Conservation (phyloP, 1,284 basidiomycete genomes). For the Naganishia cerealis region DNA sequence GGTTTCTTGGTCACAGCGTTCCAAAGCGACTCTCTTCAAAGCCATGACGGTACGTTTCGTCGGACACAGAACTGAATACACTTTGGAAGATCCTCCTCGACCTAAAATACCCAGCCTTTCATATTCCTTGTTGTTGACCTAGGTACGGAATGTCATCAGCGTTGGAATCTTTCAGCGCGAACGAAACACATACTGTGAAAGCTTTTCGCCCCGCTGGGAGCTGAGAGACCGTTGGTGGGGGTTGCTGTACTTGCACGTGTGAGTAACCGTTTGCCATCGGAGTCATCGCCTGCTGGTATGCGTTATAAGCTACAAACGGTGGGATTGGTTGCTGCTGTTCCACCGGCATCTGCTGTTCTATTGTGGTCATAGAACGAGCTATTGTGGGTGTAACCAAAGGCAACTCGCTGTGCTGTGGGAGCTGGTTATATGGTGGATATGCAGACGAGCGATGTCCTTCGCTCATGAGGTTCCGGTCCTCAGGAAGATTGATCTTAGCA, state of each 20-base stretch:
- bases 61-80: constrained; percentile 79
- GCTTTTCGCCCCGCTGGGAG: constrained; percentile 30
- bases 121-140: constrained; percentile 79
- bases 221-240: constrained; percentile 22
- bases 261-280: constrained; percentile 21
- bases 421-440: constrained; percentile 10
- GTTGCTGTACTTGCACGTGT: constrained; percentile 14
- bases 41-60: constrained; percentile 73
- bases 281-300: constrained; percentile 20
- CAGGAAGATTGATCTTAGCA: background rate
- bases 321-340: constrained; percentile 12
- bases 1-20: constrained; percentile 79
- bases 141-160: background rate
- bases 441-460: background rate
- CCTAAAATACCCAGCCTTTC: constrained; percentile 82
- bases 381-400: constrained; percentile 17
- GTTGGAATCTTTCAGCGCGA: background rate
- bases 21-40: constrained; percentile 81
- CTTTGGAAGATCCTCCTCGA: constrained; percentile 88
- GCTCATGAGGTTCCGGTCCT: background rate
- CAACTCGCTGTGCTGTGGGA: background rate
- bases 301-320: constrained; percentile 20
- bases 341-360: constrained; percentile 4
- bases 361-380: constrained; percentile 15
- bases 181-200: constrained; percentile 24